phyloP scores from a whole-genome alignment of 2,329 filamentous ascomycete genomes.

The Penicillium crustosum region DNA sequence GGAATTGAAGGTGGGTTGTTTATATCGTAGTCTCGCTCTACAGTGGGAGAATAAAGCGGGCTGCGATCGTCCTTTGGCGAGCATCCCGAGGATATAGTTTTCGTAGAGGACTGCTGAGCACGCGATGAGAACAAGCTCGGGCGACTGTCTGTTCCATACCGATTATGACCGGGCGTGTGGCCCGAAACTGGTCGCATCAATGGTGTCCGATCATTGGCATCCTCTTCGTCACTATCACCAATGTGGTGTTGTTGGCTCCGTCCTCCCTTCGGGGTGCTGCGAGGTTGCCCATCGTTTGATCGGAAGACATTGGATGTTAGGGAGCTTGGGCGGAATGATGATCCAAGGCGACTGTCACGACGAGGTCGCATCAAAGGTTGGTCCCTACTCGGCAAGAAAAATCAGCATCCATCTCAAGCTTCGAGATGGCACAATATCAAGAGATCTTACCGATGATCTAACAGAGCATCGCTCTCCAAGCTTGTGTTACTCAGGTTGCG shows the following conservation, averaged over 20 bases:
- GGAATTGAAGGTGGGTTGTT: constrained; percentile 66
- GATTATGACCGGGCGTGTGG: constrained; percentile 36
- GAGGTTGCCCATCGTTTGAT: constrained; percentile 44
- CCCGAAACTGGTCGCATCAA: constrained; percentile 45
- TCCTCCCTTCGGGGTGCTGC: constrained; percentile 37
- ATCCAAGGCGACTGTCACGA: constrained; percentile 51
- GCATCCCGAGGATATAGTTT: constrained; percentile 31
- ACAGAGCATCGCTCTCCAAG: constrained; percentile 79
- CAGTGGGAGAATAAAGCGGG: constrained; percentile 21
- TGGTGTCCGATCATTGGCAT: constrained; percentile 55
- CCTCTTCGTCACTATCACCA: constrained; percentile 35
- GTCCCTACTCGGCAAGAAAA: constrained; percentile 45
- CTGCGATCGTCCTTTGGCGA: constrained; percentile 31
- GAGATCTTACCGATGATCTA: constrained; percentile 73
- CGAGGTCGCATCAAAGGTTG: constrained; percentile 65
- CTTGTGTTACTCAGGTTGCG: constrained; percentile 76
- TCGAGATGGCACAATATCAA: neutral
- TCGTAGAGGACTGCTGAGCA: constrained; percentile 28
- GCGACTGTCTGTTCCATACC: constrained; percentile 36
- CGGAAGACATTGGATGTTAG: constrained; percentile 35
- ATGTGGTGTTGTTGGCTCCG: constrained; percentile 21
- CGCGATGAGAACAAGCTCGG: constrained; percentile 28
- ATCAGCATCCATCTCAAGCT: constrained; percentile 7
- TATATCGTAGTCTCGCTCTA: constrained; percentile 55
- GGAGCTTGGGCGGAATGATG: constrained; percentile 41